Evolutionary conservation across 2,329 filamentous ascomycete species (phyloP).

Genomic region (Colletotrichum sp.): DNA sequence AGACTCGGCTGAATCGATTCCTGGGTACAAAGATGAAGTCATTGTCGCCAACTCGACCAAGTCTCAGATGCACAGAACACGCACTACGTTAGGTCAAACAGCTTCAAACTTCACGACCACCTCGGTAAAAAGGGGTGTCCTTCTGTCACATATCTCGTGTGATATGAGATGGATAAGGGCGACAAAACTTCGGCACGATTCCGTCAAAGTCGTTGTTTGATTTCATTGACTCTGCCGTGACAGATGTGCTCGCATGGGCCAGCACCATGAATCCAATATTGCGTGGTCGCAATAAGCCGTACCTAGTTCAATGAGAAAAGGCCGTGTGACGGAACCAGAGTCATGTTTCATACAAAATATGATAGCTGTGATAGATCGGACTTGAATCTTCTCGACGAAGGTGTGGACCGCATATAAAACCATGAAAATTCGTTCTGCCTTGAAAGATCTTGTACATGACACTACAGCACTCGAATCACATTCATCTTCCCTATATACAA

Average conservation of each 20-base stretch:
- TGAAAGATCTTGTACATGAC: too few species aligned
- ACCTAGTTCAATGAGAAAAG: not conserved
- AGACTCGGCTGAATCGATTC: too few species aligned
- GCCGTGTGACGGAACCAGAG: accelerated
- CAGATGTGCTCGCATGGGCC: not conserved
- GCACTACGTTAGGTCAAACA: too few species aligned
- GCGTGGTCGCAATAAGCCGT: not conserved
- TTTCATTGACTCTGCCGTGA: not conserved
- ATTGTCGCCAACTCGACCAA: too few species aligned
- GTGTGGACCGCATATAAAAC: not conserved
- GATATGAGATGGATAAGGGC: not conserved
- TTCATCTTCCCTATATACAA: not conserved
- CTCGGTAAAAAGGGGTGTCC: not conserved
- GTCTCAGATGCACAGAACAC: too few species aligned
- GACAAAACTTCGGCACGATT: not conserved
- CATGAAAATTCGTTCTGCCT: too few species aligned
- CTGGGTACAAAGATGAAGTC: too few species aligned
- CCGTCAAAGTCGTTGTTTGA: not conserved
- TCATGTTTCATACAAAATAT: not conserved
- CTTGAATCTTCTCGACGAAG: not conserved
- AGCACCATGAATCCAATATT: not conserved
- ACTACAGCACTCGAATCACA: not conserved
- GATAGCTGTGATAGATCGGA: not conserved
- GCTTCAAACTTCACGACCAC: not conserved
- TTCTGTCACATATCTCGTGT: not conserved